These are phyloP conservation scores for Dictyostelium firmibasis DNA, from an alignment of 78 protist species.

Conservation along the genomic window DNA sequence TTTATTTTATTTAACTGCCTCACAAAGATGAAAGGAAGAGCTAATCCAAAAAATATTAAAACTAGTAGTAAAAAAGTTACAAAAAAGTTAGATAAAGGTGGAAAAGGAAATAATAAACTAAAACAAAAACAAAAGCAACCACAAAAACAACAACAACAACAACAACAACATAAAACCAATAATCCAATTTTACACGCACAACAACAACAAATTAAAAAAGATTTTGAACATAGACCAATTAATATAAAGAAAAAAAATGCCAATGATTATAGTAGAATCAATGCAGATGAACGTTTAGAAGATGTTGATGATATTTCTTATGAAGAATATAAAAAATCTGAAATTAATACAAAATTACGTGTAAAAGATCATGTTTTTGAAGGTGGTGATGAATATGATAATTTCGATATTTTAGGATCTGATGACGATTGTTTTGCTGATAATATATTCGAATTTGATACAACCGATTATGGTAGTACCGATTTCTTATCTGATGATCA, in stretches of 20 bases:
- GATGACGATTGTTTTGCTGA: background rate
- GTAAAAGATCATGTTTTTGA: conserved; percentile 39
- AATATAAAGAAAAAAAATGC: background rate
- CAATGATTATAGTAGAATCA: background rate
- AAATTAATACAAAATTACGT: conserved; percentile 40
- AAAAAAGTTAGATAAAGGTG: background rate
- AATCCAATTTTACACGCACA: background rate
- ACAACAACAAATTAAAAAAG: background rate
- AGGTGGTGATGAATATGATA: conserved; percentile 64
- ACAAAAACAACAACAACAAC: background rate
- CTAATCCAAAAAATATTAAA: background rate
- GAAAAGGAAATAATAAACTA: background rate
- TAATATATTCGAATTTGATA: conserved; percentile 12
- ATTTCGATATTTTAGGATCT: conserved; percentile 19
- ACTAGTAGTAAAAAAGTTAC: background rate
- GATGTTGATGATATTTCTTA: conserved; percentile 65
- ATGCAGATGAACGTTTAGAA: conserved; percentile 46
- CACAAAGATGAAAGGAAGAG: background rate
- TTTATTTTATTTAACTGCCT: background rate
- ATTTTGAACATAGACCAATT: background rate
- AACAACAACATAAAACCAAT: background rate
- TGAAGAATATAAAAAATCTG: conserved; percentile 58
- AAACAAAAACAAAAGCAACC: background rate
- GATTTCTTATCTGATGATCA: conserved; percentile 47
- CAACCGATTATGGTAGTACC: conserved; percentile 19